phyloP scores from a whole-genome alignment of 139 green algal genomes.

The Chlamydomonas applanata region DNA sequence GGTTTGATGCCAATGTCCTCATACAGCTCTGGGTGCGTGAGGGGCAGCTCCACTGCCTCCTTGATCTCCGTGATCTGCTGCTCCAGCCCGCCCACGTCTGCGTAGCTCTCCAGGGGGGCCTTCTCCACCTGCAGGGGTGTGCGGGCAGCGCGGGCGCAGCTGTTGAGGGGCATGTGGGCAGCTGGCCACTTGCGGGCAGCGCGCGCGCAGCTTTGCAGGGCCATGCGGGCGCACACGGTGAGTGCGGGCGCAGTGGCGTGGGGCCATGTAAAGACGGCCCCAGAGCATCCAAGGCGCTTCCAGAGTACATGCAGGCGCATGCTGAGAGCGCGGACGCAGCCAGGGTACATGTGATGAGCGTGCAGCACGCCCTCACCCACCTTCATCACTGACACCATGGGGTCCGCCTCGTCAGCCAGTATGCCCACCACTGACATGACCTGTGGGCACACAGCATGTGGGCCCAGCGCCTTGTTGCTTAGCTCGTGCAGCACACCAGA shows the following conservation, averaged over 20 bases:
- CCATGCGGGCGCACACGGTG: too few species aligned
- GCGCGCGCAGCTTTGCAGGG: too few species aligned
- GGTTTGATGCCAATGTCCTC: slow-evolving; percentile 99
- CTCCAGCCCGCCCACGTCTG: slow-evolving; percentile 95
- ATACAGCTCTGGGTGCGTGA: slow-evolving; percentile 99
- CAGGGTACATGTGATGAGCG: not conserved
- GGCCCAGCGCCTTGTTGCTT: too few species aligned
- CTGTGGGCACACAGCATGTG: slow-evolving; percentile 34
- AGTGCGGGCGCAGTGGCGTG: too few species aligned
- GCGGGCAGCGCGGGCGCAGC: not conserved
- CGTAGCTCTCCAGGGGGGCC: slow-evolving; percentile 94
- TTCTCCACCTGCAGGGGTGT: slow-evolving; percentile 82
- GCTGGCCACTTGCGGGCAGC: not conserved
- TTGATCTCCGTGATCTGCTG: slow-evolving; percentile 98
- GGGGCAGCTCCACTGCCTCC: slow-evolving; percentile 98
- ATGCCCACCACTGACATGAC: slow-evolving; percentile 95
- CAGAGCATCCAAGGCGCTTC: too few species aligned
- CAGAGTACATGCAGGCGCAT: too few species aligned
- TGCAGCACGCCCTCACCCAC: slow-evolving; percentile 26
- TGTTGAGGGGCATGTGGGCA: not conserved
- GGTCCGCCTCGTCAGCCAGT: slow-evolving; percentile 95
- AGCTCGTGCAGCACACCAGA: too few species aligned
- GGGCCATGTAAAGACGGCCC: too few species aligned
- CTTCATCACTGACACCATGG: slow-evolving; percentile 99
- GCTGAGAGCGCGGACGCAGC: not conserved